Percentiles rank a stretch among this genome's conserved stretches.
These are phyloP conservation scores for Psophocarpus tetragonolobus DNA, from an alignment of 306 rosid species.

Conservation along the genomic window DNA sequence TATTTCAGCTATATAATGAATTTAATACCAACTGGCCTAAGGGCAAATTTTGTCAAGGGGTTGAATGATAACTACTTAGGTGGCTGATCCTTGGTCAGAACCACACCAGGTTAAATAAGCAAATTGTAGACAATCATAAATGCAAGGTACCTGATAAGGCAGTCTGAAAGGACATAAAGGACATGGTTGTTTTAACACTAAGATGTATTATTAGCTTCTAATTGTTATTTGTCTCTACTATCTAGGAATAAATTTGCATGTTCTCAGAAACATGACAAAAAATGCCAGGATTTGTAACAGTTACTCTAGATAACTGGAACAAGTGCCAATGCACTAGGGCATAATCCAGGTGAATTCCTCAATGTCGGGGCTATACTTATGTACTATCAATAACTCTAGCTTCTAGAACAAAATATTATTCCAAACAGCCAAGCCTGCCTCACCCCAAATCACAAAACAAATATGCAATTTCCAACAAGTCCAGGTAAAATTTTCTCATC, in stretches of 20 bases:
- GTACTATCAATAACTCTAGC: neutral
- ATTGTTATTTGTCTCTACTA: neutral
- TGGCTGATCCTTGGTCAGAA: neutral
- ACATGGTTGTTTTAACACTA: neutral
- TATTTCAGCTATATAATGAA: neutral
- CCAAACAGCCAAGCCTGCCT: neutral
- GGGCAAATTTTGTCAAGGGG: neutral
- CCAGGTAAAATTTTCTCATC: neutral
- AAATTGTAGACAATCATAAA: neutral
- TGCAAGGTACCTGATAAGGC: neutral
- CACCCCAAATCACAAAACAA: neutral
- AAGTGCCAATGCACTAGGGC: neutral
- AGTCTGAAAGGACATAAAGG: neutral
- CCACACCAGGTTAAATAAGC: neutral
- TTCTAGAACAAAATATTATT: neutral
- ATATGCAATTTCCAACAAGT: neutral
- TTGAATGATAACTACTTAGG: neutral
- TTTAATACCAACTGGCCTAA: neutral
- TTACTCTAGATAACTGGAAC: neutral
- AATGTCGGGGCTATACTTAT: neutral
- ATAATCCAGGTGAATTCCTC: neutral
- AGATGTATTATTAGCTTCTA: neutral
- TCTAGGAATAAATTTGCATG: neutral
- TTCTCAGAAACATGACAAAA: neutral
- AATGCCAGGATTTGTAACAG: neutral